phyloP scores from a whole-genome alignment of 75 land plant genomes.

The Ceratopteris richardii region DNA sequence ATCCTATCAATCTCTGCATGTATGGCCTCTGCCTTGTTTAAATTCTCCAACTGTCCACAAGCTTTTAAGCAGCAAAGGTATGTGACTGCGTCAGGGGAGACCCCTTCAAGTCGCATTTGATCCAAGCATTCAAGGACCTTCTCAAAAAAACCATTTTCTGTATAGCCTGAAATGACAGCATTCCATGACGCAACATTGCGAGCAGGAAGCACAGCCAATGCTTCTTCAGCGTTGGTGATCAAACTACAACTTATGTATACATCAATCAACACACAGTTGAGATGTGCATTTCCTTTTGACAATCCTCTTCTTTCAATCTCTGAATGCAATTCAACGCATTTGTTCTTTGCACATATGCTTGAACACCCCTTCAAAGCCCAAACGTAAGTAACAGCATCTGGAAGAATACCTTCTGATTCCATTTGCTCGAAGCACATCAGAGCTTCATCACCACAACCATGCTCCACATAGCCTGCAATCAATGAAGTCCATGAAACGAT shows the following conservation, averaged over 20 bases:
- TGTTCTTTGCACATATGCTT: slow-evolving; percentile 16
- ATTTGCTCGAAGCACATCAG: slow-evolving; percentile 21
- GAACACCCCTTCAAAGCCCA: slow-evolving; percentile 38
- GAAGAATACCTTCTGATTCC: slow-evolving; percentile 16
- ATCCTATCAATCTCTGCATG: slow-evolving; percentile 15
- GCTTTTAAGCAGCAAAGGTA: slow-evolving; percentile 59
- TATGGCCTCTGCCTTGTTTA: slow-evolving; percentile 21
- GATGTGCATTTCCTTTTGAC: slow-evolving; percentile 5
- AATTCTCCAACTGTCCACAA: slow-evolving; percentile 36
- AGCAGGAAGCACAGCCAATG: slow-evolving; percentile 18
- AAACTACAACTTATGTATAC: slow-evolving; percentile 38
- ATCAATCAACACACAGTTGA: slow-evolving; percentile 39
- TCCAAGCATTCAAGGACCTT: slow-evolving; percentile 28
- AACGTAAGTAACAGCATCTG: slow-evolving; percentile 17
- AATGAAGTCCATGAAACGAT: slow-evolving; percentile 36
- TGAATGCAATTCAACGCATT: slow-evolving; percentile 28
- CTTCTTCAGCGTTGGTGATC: slow-evolving; percentile 33
- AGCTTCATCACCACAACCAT: slow-evolving; percentile 18
- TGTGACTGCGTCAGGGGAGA: slow-evolving; percentile 44
- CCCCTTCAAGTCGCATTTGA: slow-evolving; percentile 35
- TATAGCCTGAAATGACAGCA: slow-evolving; percentile 44
- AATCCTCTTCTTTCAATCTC: slow-evolving; percentile 12
- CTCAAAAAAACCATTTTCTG: slow-evolving; percentile 19
- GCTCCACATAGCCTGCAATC: slow-evolving; percentile 26
- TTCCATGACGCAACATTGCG: slow-evolving; percentile 51